Conservation (phyloP, 164 flowering plant genomes). For the Magnolia sinica region DNA sequence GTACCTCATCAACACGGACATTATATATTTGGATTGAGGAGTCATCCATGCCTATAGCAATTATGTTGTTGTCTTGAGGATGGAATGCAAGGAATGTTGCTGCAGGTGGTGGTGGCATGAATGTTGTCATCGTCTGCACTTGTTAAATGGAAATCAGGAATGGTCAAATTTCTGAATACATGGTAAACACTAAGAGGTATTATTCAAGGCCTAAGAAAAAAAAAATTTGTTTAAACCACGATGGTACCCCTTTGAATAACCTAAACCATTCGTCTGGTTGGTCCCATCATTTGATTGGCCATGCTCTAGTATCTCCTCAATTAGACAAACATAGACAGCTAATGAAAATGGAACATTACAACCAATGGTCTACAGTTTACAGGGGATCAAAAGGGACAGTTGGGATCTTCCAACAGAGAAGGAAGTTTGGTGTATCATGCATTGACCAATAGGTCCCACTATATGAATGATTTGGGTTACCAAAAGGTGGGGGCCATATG, state of each 20-base stretch:
- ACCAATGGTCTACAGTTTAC: not conserved
- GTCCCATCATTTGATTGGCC: not conserved
- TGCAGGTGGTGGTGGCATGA: conserved; percentile 95
- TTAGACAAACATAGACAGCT: not conserved
- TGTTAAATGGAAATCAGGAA: conserved; percentile 14
- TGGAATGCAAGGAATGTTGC: conserved; percentile 90
- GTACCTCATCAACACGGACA: conserved; percentile 81
- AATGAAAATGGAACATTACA: not conserved
- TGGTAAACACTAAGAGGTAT: not conserved
- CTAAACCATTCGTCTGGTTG: not conserved
- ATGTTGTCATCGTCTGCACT: conserved; percentile 76
- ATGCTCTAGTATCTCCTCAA: not conserved
- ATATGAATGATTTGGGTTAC: not conserved
- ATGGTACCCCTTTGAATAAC: not conserved
- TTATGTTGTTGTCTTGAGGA: conserved; percentile 83
- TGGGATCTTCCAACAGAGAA: not conserved
- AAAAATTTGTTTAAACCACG: not conserved
- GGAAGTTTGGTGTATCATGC: too few species aligned
- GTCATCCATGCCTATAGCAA: conserved; percentile 95
- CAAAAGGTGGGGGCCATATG: not conserved
- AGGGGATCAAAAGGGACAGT: not conserved
- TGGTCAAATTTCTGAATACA: not conserved
- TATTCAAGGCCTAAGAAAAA: not conserved
- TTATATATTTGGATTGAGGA: conserved; percentile 78
- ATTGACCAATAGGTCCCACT: not conserved